Evolutionary conservation across 192 early-diverging fungal genomes (phyloP).

Genomic region (Diversispora epigaea): DNA sequence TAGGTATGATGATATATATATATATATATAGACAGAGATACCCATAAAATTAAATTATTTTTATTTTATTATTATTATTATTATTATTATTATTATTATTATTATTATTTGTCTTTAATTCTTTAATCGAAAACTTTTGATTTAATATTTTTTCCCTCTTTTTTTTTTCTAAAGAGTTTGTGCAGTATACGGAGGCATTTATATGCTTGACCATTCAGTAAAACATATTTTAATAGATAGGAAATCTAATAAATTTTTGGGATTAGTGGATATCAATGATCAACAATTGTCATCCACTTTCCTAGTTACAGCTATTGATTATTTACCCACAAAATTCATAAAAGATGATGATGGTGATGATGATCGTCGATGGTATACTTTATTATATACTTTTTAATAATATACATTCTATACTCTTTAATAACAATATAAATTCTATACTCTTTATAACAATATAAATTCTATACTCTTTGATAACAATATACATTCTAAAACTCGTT

Average conservation of each 20-base stretch:
- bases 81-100: too few relatives aligned
- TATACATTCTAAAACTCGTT: too few relatives aligned
- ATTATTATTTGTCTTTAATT: too few relatives aligned
- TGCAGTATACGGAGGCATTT: conserved; percentile 90
- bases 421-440: background rate
- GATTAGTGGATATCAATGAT: conserved; percentile 44
- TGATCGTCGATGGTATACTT: conserved; percentile 37
- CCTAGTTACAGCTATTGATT: conserved; percentile 57
- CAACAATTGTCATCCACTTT: conserved; percentile 47
- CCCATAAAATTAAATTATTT: too few relatives aligned
- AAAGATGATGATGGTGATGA: conserved; percentile 30
- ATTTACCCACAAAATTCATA: conserved; percentile 46
- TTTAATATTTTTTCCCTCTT: too few relatives aligned
- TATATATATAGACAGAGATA: background rate
- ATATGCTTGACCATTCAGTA: conserved; percentile 69
- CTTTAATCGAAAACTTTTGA: too few relatives aligned
- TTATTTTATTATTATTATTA: background rate
- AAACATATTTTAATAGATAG: conserved; percentile 42
- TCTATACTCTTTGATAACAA: too few relatives aligned
- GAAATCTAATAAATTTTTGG: conserved; percentile 40
- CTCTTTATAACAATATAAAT: too few relatives aligned
- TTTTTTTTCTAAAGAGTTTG: too few relatives aligned
- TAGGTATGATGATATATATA: conserved; percentile 42
- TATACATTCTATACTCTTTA: background rate
- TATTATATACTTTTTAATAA: conserved; percentile 41